These are phyloP conservation scores for Kwoniella sp. DNA, from an alignment of 768 basidiomycete species.

Conservation along the genomic window DNA sequence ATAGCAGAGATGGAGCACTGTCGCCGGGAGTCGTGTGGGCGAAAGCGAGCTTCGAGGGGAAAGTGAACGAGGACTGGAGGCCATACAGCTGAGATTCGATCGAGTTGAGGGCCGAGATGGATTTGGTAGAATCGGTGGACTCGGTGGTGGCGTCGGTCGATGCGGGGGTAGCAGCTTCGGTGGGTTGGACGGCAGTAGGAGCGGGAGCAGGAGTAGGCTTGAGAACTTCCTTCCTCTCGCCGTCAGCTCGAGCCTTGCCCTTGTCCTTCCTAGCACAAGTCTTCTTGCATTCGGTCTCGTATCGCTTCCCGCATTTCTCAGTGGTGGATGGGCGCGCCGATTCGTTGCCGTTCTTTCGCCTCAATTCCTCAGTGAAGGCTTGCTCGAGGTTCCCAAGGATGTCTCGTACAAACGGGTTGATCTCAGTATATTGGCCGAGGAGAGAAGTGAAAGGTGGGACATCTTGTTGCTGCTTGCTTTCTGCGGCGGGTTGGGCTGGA, in stretches of 20 bases:
- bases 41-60: constrained; percentile 42
- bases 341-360: constrained; percentile 10
- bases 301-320: constrained; percentile 1
- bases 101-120: constrained; percentile 31
- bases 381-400: constrained; percentile 45
- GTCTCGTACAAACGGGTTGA: constrained; percentile 47
- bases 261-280: constrained; percentile 28
- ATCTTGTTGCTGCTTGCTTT: constrained; percentile 15
- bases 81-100: constrained; percentile 36
- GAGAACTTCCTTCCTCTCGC: constrained; percentile 30
- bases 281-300: constrained; percentile 3
- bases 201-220: constrained; percentile 26
- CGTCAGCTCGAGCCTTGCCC: constrained; percentile 45
- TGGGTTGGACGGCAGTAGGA: constrained; percentile 10
- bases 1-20: constrained; percentile 59
- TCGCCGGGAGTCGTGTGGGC: constrained; percentile 21
- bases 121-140: constrained; percentile 12
- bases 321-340: neutral
- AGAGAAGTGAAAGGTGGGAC: constrained; percentile 38
- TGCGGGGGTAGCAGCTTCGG: constrained; percentile 6
- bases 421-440: constrained; percentile 32
- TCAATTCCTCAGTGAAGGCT: constrained; percentile 33
- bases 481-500: neutral
- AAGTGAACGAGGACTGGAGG: constrained; percentile 34
- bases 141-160: constrained; percentile 15